Base-by-base conservation (phyloP, 306 rosid genomes). In the Vicia faba region DNA sequence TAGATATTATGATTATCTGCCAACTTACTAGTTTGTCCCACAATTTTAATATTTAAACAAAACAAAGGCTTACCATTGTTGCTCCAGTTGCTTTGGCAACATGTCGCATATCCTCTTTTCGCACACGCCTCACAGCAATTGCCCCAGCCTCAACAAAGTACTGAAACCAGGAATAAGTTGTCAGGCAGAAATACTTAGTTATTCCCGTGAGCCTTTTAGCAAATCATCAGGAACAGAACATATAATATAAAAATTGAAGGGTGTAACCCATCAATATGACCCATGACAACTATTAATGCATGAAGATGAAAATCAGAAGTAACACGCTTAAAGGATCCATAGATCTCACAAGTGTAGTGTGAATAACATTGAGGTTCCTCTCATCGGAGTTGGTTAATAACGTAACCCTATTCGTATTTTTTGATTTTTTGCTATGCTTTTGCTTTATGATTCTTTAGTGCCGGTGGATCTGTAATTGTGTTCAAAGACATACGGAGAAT, bases 81-180 rank as follows among this genome's bases (percentile, higher is more conserved):
- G 96, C 99, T 66, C 99, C 95, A 23, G 99, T 95, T 43, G 99
- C 97, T 84, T 95, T 95, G 57, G 99, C 97, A 74, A 95, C 96
- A 75, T 95, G 99, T 45, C 97, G 99, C 95, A 95, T 95, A 72
- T 95, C 96, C 77, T 95, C 99, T 75, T 90, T 95, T 66, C 81
- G 80, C 49, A 95, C 96, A 60, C 99, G 95, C 68, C 97, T 85
- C 12, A 95, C 97, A 64, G 97, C 99, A 38, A 95, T 90, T 41
- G 99, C 97, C 43, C 97, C 97, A 70, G 88, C 96, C 88, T 88
- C 97, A 70, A 95, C 97, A 78, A 95, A 95, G 77, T 90, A 95
- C 99, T 95, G 92, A 43, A 67, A 61, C 44, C 78, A 31, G 18
- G 72, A 54, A 56, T 36, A 66, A 39, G 63, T 5, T 40, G 33